Conservation (phyloP, 192 early-diverging fungal genomes). For the Gaertneriomyces sp. region DNA sequence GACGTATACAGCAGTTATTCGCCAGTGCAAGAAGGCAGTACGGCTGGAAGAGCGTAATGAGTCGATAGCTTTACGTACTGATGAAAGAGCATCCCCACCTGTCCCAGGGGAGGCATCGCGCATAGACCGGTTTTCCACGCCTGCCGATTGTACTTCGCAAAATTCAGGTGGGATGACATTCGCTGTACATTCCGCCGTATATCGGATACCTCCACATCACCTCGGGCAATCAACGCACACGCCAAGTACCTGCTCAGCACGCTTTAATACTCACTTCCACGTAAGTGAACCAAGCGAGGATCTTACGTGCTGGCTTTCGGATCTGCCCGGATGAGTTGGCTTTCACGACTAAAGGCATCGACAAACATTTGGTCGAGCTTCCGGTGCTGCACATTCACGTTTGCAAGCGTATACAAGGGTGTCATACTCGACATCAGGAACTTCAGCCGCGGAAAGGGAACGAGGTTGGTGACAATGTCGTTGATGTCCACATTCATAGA, state of each 20-base stretch:
- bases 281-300: neutral
- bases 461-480: constrained; percentile 61
- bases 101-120: constrained; percentile 46
- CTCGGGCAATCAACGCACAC: constrained; percentile 50
- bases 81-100: constrained; percentile 29
- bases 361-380: constrained; percentile 61
- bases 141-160: constrained; percentile 54
- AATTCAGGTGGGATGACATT: constrained; percentile 40
- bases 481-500: constrained; percentile 63
- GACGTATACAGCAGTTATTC: constrained; percentile 48
- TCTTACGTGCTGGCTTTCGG: constrained; percentile 37
- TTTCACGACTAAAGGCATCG: constrained; percentile 50
- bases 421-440: constrained; percentile 57
- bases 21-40: constrained; percentile 43
- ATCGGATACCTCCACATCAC: constrained; percentile 52
- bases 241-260: constrained; percentile 39
- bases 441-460: constrained; percentile 59
- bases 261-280: neutral
- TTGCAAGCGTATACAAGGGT: constrained; percentile 43
- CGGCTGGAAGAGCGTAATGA: constrained; percentile 13
- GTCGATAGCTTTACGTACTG: neutral
- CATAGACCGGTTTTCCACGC: constrained; percentile 62
- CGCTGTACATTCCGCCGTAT: constrained; percentile 54
- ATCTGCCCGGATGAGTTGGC: constrained; percentile 51
- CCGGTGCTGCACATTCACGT: constrained; percentile 17